A percentile compares a stretch with the other conserved stretches of the same genome.
Conservation (phyloP, 352 stramenopile genomes). For the Phytophthora ramorum region DNA sequence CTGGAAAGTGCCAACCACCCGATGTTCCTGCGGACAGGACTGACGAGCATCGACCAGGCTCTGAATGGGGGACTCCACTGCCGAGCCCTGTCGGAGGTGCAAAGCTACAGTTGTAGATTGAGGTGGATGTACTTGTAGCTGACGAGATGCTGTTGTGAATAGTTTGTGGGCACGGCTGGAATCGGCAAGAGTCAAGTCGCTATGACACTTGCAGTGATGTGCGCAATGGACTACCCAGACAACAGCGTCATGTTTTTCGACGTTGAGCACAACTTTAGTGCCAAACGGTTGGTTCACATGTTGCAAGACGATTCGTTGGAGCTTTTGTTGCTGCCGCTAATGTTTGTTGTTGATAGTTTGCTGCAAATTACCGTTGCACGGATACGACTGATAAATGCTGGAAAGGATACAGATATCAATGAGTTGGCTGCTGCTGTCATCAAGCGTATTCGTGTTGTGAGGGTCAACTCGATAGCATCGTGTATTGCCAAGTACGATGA, state of each 20-base stretch:
- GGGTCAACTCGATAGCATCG: constrained; percentile 44
- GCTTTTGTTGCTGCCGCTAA: not conserved
- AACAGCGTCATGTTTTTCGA: constrained; percentile 74
- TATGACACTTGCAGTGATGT: constrained; percentile 80
- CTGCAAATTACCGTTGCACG: constrained; percentile 55
- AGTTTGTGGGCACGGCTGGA: constrained; percentile 74
- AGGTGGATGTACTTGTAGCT: constrained; percentile 2
- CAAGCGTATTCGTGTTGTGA: constrained; percentile 53
- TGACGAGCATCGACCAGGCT: constrained; percentile 66
- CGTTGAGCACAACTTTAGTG: constrained; percentile 75
- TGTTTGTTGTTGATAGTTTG: constrained; percentile 35
- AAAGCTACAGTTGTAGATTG: not conserved
- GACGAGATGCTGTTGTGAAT: constrained; percentile 5
- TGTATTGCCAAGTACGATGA: constrained; percentile 53
- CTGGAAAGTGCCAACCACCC: constrained; percentile 74
- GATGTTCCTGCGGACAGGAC: constrained; percentile 65
- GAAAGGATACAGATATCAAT: constrained; percentile 27
- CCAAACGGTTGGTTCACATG: constrained; percentile 50
- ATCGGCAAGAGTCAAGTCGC: constrained; percentile 82
- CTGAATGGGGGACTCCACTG: constrained; percentile 69
- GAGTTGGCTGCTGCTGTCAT: constrained; percentile 37
- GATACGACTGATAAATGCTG: constrained; percentile 27
- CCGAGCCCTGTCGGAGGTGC: constrained; percentile 62
- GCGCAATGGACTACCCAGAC: constrained; percentile 67
- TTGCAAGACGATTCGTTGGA: not conserved